A percentile compares a stretch with the other conserved stretches of the same genome.
Evolutionary conservation across 352 stramenopile genomes (phyloP).

Genomic region (Phytophthora tentaculata): DNA sequence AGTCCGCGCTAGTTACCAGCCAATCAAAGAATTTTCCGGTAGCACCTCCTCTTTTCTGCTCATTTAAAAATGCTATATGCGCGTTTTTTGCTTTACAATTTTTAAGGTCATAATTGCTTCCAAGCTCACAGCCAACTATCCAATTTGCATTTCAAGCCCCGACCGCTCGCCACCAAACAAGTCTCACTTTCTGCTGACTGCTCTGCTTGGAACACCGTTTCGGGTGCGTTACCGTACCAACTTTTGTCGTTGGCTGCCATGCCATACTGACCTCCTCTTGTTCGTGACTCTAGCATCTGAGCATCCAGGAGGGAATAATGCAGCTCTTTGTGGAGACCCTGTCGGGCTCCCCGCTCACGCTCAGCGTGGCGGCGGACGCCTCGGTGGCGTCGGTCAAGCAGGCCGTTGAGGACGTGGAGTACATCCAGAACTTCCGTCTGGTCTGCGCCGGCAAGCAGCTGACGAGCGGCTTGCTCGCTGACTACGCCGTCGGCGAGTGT

Average conservation of each 20-base stretch:
- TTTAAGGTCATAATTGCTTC: not conserved
- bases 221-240: constrained; percentile 39
- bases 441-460: constrained; percentile 87
- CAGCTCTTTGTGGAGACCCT: constrained; percentile 95
- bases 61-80: constrained; percentile 11
- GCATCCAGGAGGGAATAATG: constrained; percentile 94
- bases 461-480: constrained; percentile 86
- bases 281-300: constrained; percentile 72
- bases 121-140: constrained; percentile 30
- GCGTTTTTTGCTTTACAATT: not conserved
- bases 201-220: constrained; percentile 87
- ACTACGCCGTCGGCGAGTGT: constrained; percentile 93
- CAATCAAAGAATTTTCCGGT: constrained; percentile 19
- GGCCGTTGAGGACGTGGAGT: constrained; percentile 95
- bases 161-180: not conserved
- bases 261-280: constrained; percentile 14
- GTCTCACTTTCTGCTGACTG: constrained; percentile 93
- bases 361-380: constrained; percentile 83
- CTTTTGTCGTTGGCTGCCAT: not conserved
- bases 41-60: constrained; percentile 1
- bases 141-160: not conserved
- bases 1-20: constrained; percentile 19
- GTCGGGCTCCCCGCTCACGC: constrained; percentile 81
- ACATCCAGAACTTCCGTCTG: constrained; percentile 94
- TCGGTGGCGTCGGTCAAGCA: constrained; percentile 93